Evolutionary conservation across 441 rosid genomes (phyloP).

Genomic region (Erodium texanum): DNA sequence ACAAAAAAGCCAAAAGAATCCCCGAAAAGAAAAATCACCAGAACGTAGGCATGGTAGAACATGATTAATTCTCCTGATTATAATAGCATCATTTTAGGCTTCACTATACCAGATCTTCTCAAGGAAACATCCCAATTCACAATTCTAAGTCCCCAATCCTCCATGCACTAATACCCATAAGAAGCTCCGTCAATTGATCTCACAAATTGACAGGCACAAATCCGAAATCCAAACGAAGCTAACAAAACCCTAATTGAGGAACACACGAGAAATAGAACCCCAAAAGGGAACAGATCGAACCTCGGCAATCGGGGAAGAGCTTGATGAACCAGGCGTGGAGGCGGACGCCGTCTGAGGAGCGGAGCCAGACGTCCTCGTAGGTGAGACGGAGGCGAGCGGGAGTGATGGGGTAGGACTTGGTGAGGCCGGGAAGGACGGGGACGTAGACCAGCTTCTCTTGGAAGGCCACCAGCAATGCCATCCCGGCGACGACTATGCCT

Average conservation of each 20-base stretch:
- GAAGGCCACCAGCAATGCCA: slow-evolving; percentile 82
- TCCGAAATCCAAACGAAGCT: not conserved
- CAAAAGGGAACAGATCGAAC: slow-evolving; percentile 23
- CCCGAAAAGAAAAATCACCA: not conserved
- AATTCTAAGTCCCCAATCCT: not conserved
- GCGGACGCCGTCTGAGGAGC: slow-evolving; percentile 76
- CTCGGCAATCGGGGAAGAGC: slow-evolving; percentile 71
- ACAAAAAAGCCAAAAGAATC: not conserved
- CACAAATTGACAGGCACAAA: not conserved
- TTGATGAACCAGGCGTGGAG: slow-evolving; percentile 98
- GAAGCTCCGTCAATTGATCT: not conserved
- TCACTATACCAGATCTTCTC: not conserved
- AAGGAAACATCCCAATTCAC: not conserved
- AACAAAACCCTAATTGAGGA: not conserved
- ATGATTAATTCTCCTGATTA: not conserved
- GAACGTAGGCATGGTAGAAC: not conserved
- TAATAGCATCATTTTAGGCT: not conserved
- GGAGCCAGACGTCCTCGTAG: slow-evolving; percentile 94
- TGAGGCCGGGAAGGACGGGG: slow-evolving; percentile 83
- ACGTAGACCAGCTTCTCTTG: slow-evolving; percentile 95
- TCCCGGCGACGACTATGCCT: slow-evolving; percentile 76
- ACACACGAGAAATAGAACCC: not conserved
- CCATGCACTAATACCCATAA: not conserved
- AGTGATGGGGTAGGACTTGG: slow-evolving; percentile 71
- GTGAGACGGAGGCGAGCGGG: slow-evolving; percentile 69